phyloP scores from a whole-genome alignment of 305 asterid genomes.

The Ilex paraguariensis region DNA sequence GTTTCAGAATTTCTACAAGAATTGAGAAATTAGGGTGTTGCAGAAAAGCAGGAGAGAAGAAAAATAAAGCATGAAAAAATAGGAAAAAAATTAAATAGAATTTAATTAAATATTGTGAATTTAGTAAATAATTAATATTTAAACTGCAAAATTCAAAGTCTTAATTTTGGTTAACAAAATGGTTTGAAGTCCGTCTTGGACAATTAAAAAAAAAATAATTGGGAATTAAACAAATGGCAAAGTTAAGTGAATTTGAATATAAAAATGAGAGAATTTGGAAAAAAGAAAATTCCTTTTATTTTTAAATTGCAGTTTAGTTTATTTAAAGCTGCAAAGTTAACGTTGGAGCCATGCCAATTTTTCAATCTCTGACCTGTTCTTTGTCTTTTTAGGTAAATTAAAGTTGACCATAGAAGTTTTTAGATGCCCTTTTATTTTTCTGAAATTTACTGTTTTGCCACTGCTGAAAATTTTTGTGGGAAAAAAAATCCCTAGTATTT shows the following conservation, averaged over 20 bases:
- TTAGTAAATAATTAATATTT: constrained; percentile 51
- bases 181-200: constrained; percentile 90
- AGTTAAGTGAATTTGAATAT: constrained; percentile 39
- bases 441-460: constrained; percentile 42
- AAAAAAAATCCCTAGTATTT: no score
- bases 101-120: constrained; percentile 30
- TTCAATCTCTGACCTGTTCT: constrained; percentile 74
- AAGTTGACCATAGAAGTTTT: constrained; percentile 36
- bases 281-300: constrained; percentile 20
- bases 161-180: constrained; percentile 81
- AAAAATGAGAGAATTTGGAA: constrained; percentile 28
- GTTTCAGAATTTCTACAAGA: constrained; percentile 11
- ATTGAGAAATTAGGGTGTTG: constrained; percentile 64
- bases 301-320: constrained; percentile 34
- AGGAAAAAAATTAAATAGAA: constrained; percentile 23
- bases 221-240: constrained; percentile 29
- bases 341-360: constrained; percentile 51
- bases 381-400: constrained; percentile 70
- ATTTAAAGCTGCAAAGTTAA: constrained; percentile 73
- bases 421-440: constrained; percentile 25
- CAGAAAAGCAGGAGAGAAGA: constrained; percentile 27
- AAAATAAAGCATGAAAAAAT: constrained; percentile 35
- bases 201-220: constrained; percentile 40
- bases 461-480: background rate
- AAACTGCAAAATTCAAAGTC: constrained; percentile 58